These are phyloP conservation scores for Pseudopediastrum boryanum DNA, from an alignment of 139 green algal genomes.

Conservation along the genomic window DNA sequence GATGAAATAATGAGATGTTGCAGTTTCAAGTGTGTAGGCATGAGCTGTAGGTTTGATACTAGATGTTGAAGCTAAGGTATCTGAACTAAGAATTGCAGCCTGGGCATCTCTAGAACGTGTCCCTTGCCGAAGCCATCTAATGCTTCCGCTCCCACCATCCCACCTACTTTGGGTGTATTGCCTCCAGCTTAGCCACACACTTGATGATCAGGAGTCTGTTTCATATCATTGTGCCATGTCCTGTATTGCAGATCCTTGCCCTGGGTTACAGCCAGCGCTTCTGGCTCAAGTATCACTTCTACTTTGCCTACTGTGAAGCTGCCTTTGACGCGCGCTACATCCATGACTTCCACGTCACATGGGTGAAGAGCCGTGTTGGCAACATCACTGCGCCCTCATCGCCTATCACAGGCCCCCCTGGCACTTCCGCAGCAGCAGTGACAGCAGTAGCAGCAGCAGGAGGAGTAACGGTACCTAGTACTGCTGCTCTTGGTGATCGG, in stretches of 20 bases:
- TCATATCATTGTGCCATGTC: not conserved
- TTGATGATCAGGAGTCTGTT: too few relatives aligned
- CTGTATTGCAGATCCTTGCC: conserved; percentile 25
- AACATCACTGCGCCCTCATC: not conserved
- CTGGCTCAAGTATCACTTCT: conserved; percentile 87
- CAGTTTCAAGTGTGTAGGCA: too few relatives aligned
- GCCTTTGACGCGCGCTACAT: conserved; percentile 90
- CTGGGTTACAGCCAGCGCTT: conserved; percentile 84
- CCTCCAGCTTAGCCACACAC: too few relatives aligned
- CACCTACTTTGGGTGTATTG: too few relatives aligned
- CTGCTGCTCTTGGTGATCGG: not conserved
- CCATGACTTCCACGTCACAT: conserved; percentile 85
- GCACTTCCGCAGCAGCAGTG: not conserved
- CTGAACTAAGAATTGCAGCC: too few relatives aligned
- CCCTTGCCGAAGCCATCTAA: too few relatives aligned
- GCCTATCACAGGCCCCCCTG: not conserved
- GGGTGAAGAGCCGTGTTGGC: conserved; percentile 55
- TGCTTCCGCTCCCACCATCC: too few relatives aligned
- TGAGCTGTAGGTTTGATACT: too few relatives aligned
- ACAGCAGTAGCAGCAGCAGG: not conserved
- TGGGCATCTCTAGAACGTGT: too few relatives aligned
- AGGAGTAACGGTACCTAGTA: too few relatives aligned
- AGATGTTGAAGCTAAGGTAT: too few relatives aligned
- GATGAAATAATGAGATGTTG: too few relatives aligned
- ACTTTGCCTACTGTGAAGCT: conserved; percentile 95